Percentiles rank a stretch among this genome's conserved stretches.
Conservation (phyloP, 176 grass and related monocot genomes). For the Phragmites australis region DNA sequence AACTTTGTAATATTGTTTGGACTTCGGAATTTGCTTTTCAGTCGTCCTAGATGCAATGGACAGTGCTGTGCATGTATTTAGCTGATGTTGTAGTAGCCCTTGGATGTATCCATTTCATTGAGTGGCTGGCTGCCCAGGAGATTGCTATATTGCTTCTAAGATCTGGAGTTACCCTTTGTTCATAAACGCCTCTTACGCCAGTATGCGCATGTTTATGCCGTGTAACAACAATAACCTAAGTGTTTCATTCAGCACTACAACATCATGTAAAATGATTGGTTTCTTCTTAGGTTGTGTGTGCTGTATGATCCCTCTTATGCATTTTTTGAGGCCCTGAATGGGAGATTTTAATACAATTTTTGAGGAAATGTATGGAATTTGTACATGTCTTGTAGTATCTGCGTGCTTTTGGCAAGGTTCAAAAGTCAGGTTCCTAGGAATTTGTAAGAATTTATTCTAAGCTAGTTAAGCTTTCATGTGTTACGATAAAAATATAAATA, state of each 20-base stretch:
- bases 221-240: neutral
- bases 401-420: too few relatives aligned
- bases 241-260: neutral
- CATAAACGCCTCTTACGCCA: neutral
- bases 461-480: too few relatives aligned
- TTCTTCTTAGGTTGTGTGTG: neutral
- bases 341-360: neutral
- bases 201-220: neutral
- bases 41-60: neutral
- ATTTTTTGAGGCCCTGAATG: too few relatives aligned
- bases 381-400: too few relatives aligned
- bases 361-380: neutral
- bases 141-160: neutral
- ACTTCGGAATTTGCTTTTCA: neutral
- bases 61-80: neutral
- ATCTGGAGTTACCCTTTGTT: neutral
- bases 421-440: neutral
- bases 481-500: too few relatives aligned
- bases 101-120: neutral
- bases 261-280: neutral
- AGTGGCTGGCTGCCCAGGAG: neutral
- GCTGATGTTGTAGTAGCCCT: slow-evolving; percentile 17
- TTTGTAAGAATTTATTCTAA: neutral
- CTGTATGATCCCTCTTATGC: too few relatives aligned
- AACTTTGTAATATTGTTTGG: neutral